Evolutionary conservation across 805 yeast genomes (phyloP).

Genomic region (Komagataella ulmi): DNA sequence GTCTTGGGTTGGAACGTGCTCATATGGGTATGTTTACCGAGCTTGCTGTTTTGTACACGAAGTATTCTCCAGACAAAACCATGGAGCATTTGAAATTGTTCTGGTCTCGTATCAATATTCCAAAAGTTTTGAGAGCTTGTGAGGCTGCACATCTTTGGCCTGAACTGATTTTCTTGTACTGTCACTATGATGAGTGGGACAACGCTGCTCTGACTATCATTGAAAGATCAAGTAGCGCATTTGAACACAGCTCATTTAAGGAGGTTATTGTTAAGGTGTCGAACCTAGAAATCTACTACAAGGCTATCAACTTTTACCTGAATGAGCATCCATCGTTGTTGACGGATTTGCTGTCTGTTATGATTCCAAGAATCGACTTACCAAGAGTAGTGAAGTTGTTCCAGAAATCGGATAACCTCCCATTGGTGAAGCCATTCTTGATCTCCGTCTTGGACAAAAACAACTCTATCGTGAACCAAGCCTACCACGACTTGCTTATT

Average conservation of each 20-base stretch:
- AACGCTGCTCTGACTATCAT: conserved; percentile 95
- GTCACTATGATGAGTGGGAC: conserved; percentile 99
- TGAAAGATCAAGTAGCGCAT: conserved; percentile 85
- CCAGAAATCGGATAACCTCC: conserved; percentile 90
- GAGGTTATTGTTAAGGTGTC: conserved; percentile 91
- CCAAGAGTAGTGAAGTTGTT: conserved; percentile 92
- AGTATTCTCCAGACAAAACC: conserved; percentile 79
- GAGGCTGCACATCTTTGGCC: conserved; percentile 94
- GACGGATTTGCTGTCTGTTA: conserved; percentile 71
- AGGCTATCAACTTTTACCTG: conserved; percentile 91
- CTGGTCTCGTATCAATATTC: conserved; percentile 97
- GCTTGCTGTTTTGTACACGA: conserved; percentile 80
- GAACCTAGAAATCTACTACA: conserved; percentile 91
- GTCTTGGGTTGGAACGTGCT: conserved; percentile 93
- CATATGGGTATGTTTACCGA: conserved; percentile 99
- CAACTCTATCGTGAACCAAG: conserved; percentile 82
- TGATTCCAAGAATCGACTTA: conserved; percentile 83
- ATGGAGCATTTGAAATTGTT: conserved; percentile 94
- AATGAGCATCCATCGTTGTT: conserved; percentile 84
- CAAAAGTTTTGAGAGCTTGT: conserved; percentile 89
- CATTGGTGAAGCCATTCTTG: conserved; percentile 90
- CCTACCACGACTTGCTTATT: conserved; percentile 88
- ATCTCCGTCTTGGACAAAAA: conserved; percentile 85
- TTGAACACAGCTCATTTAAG: conserved; percentile 89
- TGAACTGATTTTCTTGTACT: conserved; percentile 88